These are phyloP conservation scores for Ceratocystis cacaofunesta DNA, from an alignment of 2,329 filamentous ascomycete species.

Conservation along the genomic window DNA sequence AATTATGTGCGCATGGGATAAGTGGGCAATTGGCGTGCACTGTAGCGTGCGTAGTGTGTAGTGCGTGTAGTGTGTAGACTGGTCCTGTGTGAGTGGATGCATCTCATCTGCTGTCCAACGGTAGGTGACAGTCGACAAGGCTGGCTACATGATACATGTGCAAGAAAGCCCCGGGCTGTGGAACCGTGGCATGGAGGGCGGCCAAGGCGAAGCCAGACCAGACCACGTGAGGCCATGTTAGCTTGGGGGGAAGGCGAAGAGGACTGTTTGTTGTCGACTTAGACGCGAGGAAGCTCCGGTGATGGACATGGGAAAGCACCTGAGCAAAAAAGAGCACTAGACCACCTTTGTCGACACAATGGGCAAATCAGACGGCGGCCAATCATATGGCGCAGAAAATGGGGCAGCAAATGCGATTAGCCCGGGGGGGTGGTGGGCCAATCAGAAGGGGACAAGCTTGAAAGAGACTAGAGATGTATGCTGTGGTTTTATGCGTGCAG, in stretches of 20 bases:
- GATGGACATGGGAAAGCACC: neutral
- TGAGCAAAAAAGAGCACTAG: neutral
- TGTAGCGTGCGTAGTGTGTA: neutral
- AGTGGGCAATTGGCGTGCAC: neutral
- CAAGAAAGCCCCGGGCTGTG: slow-evolving; percentile 1
- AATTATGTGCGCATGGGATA: neutral
- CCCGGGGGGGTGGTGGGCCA: neutral
- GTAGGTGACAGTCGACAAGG: neutral
- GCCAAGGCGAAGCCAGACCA: neutral
- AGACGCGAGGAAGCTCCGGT: neutral
- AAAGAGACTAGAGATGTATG: neutral
- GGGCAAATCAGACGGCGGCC: neutral
- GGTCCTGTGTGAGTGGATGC: neutral
- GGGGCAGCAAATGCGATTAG: neutral
- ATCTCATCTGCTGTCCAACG: neutral
- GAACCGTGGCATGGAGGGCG: neutral
- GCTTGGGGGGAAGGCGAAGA: neutral
- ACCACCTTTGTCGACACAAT: neutral
- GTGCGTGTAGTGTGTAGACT: neutral
- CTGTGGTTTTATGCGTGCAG: too few relatives aligned
- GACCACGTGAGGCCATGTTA: neutral
- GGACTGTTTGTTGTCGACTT: neutral
- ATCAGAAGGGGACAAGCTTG: neutral
- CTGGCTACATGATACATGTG: neutral
- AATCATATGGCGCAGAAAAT: neutral